Evolutionary conservation across 208 protist species (phyloP).

Genomic region (Leishmania amazonensis): DNA sequence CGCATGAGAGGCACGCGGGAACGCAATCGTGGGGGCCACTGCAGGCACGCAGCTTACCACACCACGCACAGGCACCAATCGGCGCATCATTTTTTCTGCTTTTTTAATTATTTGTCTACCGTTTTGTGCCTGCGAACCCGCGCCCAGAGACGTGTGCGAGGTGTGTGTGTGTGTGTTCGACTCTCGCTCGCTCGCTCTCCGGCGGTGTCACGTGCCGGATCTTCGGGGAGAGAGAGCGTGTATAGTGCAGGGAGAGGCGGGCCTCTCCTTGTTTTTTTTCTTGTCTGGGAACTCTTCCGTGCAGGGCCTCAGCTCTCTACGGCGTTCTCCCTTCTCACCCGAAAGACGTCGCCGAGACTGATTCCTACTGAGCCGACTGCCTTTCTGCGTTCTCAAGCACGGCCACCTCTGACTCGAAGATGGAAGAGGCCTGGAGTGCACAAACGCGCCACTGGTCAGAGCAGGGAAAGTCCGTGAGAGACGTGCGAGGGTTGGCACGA

Average conservation of each 20-base stretch:
- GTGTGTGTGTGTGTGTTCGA: background rate
- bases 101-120: background rate
- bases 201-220: slow-evolving; percentile 7
- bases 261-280: background rate
- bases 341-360: background rate
- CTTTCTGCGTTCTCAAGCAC: background rate
- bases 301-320: background rate
- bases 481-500: background rate
- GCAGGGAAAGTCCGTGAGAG: background rate
- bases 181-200: background rate
- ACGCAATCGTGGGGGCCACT: slow-evolving; percentile 3
- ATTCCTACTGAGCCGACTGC: background rate
- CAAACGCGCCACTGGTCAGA: background rate
- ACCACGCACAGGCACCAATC: slow-evolving; percentile 28
- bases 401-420: background rate
- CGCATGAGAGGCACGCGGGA: slow-evolving; percentile 2
- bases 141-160: background rate
- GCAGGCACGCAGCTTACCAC: slow-evolving; percentile 20
- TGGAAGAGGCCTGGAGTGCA: background rate
- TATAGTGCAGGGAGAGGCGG: background rate
- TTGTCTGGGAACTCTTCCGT: background rate
- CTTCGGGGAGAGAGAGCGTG: background rate
- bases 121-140: background rate
- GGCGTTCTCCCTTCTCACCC: background rate
- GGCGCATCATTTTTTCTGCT: slow-evolving; percentile 60